Evolutionary conservation across 2,329 filamentous ascomycete genomes (phyloP).

Genomic region (Metarhizium sp.): DNA sequence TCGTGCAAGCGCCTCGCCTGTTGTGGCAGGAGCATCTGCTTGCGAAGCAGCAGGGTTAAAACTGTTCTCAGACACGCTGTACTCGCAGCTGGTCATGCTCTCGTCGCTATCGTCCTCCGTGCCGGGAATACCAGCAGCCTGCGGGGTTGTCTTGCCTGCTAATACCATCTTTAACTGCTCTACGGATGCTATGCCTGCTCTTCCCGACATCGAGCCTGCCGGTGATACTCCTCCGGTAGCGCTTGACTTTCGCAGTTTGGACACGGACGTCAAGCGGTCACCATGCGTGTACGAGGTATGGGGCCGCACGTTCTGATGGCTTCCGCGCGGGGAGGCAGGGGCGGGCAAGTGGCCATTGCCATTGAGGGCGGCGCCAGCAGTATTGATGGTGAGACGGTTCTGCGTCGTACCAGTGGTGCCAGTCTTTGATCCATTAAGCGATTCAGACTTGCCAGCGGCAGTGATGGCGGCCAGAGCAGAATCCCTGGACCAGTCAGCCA

Average conservation of each 20-base stretch:
- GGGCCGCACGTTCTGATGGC: conserved; percentile 40
- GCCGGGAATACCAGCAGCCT: conserved; percentile 25
- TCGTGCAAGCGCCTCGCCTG: conserved; percentile 19
- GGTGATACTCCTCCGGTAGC: conserved; percentile 42
- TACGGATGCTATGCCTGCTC: conserved; percentile 47
- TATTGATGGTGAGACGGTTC: conserved; percentile 50
- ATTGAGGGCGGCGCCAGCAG: conserved; percentile 23
- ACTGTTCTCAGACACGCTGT: conserved; percentile 56
- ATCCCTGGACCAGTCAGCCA: conserved; percentile 73
- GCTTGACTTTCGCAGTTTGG: conserved; percentile 44
- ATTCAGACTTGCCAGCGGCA: conserved; percentile 61
- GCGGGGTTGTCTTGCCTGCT: conserved; percentile 36
- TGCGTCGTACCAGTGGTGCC: conserved; percentile 45
- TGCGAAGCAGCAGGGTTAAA: conserved; percentile 35
- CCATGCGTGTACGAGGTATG: conserved; percentile 32
- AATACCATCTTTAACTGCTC: conserved; percentile 56
- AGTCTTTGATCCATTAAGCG: conserved; percentile 64
- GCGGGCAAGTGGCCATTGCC: conserved; percentile 25
- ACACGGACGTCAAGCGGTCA: conserved; percentile 23
- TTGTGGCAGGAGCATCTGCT: conserved; percentile 13
- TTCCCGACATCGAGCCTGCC: conserved; percentile 31
- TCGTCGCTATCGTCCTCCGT: conserved; percentile 50
- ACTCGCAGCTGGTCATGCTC: conserved; percentile 63
- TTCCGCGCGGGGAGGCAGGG: conserved; percentile 38
- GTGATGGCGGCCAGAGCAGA: conserved; percentile 58